Conservation (phyloP, 1,139 yeast genomes). For the Suzukiozyma palmioleophila region DNA sequence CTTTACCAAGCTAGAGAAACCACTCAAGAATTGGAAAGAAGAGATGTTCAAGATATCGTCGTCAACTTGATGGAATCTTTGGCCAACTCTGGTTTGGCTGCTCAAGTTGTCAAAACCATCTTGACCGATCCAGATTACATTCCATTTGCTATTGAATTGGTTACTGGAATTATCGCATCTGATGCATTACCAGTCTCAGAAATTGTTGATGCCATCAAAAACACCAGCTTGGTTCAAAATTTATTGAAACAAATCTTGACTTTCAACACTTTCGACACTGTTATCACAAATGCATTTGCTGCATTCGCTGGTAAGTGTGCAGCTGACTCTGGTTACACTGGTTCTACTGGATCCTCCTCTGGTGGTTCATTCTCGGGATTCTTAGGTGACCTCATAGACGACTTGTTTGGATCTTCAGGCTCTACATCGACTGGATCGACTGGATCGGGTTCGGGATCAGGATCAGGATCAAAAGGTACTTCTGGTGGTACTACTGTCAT, state of each 20-base stretch:
- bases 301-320: conserved; percentile 40
- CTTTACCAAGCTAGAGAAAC: conserved; percentile 5
- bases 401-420: not conserved
- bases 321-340: conserved; percentile 7
- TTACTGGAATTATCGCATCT: conserved; percentile 25
- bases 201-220: conserved; percentile 29
- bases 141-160: conserved; percentile 35
- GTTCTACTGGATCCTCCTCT: conserved; percentile 9
- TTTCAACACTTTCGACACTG: conserved; percentile 32
- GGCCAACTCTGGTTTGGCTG: conserved; percentile 39
- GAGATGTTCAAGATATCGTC: conserved; percentile 28
- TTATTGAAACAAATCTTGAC: conserved; percentile 34
- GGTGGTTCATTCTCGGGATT: conserved; percentile 8
- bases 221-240: conserved; percentile 34
- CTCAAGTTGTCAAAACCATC: conserved; percentile 37
- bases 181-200: conserved; percentile 27
- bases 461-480: conserved; percentile 10
- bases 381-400: no score
- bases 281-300: conserved; percentile 38
- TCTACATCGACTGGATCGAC: conserved; percentile 8
- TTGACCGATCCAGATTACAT: conserved; percentile 36
- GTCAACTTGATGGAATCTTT: conserved; percentile 39
- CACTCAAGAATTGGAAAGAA: conserved; percentile 15
- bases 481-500: conserved; percentile 11
- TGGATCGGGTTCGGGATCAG: conserved; percentile 10